These are phyloP conservation scores for Vitis rupestris DNA, from an alignment of 164 flowering plant species.

Conservation along the genomic window DNA sequence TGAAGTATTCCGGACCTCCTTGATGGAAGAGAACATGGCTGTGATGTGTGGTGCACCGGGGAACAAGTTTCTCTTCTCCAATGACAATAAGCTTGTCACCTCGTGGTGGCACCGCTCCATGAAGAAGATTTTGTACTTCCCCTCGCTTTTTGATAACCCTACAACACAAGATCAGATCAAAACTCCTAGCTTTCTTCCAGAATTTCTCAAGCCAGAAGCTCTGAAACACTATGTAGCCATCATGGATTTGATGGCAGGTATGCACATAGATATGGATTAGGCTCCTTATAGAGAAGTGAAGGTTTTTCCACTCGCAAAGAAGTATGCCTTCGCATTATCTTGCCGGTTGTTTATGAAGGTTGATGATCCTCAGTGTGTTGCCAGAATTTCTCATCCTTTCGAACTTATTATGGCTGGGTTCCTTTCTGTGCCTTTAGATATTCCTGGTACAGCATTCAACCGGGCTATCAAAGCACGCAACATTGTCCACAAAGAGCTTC, in stretches of 20 bases:
- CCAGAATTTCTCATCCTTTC: not conserved
- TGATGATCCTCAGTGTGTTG: not conserved
- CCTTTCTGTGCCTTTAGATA: conserved; percentile 6
- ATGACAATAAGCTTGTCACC: conserved; percentile 11
- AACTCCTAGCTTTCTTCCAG: not conserved
- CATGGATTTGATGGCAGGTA: conserved; percentile 14
- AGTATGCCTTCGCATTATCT: conserved; percentile 25
- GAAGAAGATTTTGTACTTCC: not conserved
- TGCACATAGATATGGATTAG: conserved; percentile 9
- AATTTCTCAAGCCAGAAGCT: conserved; percentile 11
- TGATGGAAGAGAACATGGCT: conserved; percentile 4
- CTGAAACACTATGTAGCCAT: not conserved
- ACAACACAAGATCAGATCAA: not conserved
- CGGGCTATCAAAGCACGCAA: not conserved
- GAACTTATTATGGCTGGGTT: not conserved
- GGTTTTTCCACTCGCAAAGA: conserved; percentile 16
- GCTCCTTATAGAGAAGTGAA: not conserved
- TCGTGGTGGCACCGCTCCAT: conserved; percentile 9
- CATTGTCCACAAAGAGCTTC: not conserved
- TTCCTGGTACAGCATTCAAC: conserved; percentile 14
- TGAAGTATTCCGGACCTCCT: conserved; percentile 5
- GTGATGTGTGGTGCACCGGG: conserved; percentile 9
- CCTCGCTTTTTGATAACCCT: not conserved
- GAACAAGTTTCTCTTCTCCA: conserved; percentile 16
- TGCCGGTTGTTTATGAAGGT: conserved; percentile 22